Conservation (phyloP, 1,284 basidiomycete genomes). For the Cystobasidiaceae sp. region DNA sequence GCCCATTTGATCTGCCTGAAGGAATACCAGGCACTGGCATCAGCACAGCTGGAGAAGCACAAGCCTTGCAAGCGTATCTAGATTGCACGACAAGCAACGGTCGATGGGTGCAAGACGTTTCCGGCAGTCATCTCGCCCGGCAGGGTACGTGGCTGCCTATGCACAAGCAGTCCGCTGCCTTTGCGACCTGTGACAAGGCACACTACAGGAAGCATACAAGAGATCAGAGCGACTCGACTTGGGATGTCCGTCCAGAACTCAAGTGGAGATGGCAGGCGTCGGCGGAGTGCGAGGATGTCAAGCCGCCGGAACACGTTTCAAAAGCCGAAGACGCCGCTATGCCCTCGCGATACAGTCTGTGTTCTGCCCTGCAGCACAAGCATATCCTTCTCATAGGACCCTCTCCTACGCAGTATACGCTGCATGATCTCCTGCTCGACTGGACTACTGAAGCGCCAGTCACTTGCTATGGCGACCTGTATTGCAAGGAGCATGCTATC, state of each 20-base stretch:
- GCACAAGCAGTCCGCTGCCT: constrained; percentile 41
- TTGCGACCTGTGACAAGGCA: constrained; percentile 42
- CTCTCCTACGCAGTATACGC: constrained; percentile 38
- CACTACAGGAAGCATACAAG: constrained; percentile 38
- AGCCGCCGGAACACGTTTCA: background rate
- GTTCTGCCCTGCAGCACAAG: constrained; percentile 41
- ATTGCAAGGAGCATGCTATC: constrained; percentile 43
- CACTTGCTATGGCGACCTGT: constrained; percentile 44
- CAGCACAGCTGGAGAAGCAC: constrained; percentile 29
- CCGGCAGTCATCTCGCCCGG: constrained; percentile 16
- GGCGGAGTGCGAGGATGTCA: constrained; percentile 13
- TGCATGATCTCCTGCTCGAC: constrained; percentile 45
- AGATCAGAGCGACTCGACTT: constrained; percentile 6
- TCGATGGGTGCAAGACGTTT: constrained; percentile 39
- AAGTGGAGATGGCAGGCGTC: constrained; percentile 42
- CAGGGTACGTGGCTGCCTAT: constrained; percentile 33
- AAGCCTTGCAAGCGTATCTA: constrained; percentile 38
- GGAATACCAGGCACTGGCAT: constrained; percentile 43
- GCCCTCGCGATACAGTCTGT: constrained; percentile 35
- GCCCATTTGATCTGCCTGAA: background rate
- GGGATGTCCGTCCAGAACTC: constrained; percentile 41
- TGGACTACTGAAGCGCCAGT: constrained; percentile 38
- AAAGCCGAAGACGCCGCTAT: background rate
- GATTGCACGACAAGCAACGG: constrained; percentile 40
- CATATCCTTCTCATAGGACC: constrained; percentile 42